Conservation (phyloP, 768 basidiomycete species). For the Tricholomella constricta region DNA sequence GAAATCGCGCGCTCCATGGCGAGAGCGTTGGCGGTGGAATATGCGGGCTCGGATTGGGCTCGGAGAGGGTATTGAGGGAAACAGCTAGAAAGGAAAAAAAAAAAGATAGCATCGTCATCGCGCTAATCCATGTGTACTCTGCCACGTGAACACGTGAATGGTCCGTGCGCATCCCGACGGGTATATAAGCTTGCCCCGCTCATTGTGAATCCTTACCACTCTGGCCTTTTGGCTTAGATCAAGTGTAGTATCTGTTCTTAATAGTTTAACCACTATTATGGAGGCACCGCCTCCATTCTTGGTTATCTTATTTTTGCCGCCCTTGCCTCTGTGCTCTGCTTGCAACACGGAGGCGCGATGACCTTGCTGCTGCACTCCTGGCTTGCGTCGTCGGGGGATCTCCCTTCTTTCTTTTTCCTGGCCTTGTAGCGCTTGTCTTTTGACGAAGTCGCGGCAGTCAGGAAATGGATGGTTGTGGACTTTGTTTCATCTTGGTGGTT, state of each 20-base stretch:
- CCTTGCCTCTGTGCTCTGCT: slow-evolving; percentile 40
- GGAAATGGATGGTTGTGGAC: background rate
- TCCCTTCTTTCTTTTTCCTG: slow-evolving; percentile 14
- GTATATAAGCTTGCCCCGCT: background rate
- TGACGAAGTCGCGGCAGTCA: background rate
- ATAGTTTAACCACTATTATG: slow-evolving; percentile 62
- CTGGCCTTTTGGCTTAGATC: slow-evolving; percentile 97
- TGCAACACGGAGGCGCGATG: slow-evolving; percentile 42
- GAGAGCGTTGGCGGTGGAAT: no score
- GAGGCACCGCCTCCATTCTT: slow-evolving; percentile 14
- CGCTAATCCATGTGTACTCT: no score
- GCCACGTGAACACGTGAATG: background rate
- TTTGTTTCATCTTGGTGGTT: no score
- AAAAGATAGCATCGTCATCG: no score
- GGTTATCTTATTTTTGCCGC: slow-evolving; percentile 19
- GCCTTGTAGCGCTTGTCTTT: background rate
- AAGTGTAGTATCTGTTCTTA: slow-evolving; percentile 98
- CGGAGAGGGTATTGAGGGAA: no score
- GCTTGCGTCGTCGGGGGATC: slow-evolving; percentile 46
- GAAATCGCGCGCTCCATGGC: no score
- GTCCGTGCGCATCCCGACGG: background rate
- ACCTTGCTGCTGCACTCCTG: slow-evolving; percentile 25
- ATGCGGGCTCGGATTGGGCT: no score
- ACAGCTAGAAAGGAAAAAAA: no score
- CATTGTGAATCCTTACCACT: slow-evolving; percentile 62